phyloP scores from a whole-genome alignment of 2,329 filamentous ascomycete genomes.

The Eutypella sp. region DNA sequence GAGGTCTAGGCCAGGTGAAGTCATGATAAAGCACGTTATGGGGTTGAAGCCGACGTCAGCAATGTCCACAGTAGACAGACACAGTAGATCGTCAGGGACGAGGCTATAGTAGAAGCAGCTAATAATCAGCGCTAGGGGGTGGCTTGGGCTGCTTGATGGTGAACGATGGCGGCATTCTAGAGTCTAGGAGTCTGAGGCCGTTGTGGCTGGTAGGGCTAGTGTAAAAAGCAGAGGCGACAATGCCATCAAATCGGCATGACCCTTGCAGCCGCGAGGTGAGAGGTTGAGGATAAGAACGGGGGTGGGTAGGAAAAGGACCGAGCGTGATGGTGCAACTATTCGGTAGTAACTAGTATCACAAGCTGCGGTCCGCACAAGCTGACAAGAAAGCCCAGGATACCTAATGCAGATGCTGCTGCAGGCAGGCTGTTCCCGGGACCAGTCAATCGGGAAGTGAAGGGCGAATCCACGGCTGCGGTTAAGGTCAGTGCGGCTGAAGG shows the following conservation, averaged over 20 bases:
- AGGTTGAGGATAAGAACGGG: background rate
- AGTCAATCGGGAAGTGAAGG: background rate
- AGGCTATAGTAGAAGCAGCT: background rate
- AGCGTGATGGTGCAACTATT: background rate
- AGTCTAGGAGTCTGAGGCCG: background rate
- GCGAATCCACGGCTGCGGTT: background rate
- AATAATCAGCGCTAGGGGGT: background rate
- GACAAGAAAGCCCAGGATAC: too few species aligned
- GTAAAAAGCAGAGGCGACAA: too few species aligned
- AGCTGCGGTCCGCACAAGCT: background rate
- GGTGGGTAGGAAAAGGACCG: background rate
- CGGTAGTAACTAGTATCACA: background rate
- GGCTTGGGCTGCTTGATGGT: background rate
- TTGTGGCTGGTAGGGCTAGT: too few species aligned
- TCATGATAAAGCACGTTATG: conserved; percentile 10
- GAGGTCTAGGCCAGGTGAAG: conserved; percentile 10
- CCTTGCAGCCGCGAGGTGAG: background rate
- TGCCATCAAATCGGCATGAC: background rate
- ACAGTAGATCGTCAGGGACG: background rate
- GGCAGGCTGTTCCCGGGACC: background rate
- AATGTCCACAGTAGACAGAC: background rate
- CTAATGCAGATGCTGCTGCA: too few species aligned
- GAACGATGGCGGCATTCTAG: background rate
- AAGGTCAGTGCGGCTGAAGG: background rate
- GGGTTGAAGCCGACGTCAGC: conserved; percentile 2